Conservation (phyloP, 192 early-diverging fungal species). For the Gaertneriomyces semiglobifer region DNA sequence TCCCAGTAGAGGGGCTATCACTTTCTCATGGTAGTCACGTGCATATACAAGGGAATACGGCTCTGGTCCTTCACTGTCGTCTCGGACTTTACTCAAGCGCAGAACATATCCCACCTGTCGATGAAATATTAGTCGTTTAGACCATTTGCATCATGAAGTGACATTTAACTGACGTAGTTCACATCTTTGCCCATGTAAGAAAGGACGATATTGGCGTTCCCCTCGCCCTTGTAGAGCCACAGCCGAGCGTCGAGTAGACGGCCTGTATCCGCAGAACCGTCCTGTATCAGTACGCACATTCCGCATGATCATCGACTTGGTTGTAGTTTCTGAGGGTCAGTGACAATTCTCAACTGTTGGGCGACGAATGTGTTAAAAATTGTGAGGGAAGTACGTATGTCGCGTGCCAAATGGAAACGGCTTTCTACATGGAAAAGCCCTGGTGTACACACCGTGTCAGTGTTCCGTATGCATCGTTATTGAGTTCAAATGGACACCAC, state of each 20-base stretch:
- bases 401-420: too few relatives aligned
- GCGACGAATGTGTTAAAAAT: too few relatives aligned
- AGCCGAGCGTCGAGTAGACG: constrained; percentile 22
- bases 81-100: constrained; percentile 7
- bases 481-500: too few relatives aligned
- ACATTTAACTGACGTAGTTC: constrained; percentile 35
- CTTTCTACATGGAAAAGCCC: too few relatives aligned
- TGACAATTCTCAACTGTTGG: too few relatives aligned
- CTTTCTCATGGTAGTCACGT: constrained; percentile 30
- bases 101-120: constrained; percentile 13
- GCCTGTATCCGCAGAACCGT: too few relatives aligned
- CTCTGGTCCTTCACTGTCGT: constrained; percentile 2
- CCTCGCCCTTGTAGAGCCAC: constrained; percentile 72
- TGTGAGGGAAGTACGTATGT: too few relatives aligned
- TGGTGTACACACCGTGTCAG: too few relatives aligned
- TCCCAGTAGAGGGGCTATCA: constrained; percentile 15
- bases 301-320: too few relatives aligned
- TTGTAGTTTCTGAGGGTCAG: too few relatives aligned
- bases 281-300: too few relatives aligned
- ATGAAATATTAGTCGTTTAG: neutral
- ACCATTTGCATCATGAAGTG: neutral
- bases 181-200: constrained; percentile 47
- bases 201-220: constrained; percentile 69
- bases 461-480: too few relatives aligned
- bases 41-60: constrained; percentile 26